Percentiles rank a stretch among this genome's conserved stretches.
Conservation (phyloP, 2,329 filamentous ascomycete genomes). For the Aspergillus clavatus region DNA sequence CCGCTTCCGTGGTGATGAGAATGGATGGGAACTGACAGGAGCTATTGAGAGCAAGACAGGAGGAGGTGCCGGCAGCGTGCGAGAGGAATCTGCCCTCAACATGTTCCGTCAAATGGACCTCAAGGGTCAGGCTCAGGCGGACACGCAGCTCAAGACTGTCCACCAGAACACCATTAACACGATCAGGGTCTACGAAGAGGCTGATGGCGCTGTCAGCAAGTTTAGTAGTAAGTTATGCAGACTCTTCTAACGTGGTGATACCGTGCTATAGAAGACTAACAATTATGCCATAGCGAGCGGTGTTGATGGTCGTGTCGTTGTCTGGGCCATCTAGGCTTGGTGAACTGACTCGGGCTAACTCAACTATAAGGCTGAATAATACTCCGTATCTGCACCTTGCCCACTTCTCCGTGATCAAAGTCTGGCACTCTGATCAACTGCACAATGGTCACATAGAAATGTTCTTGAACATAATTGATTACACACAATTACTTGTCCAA, state of each 20-base stretch:
- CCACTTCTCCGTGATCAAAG: no score
- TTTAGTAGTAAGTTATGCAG: conserved; percentile 69
- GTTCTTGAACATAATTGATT: neutral
- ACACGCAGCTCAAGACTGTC: conserved; percentile 89
- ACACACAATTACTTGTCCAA: no score
- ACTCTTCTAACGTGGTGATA: neutral
- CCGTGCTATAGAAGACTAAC: conserved; percentile 13
- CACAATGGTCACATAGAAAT: neutral
- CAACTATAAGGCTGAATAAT: neutral
- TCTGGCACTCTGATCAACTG: neutral
- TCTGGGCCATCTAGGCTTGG: conserved; percentile 60
- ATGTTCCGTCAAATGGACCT: conserved; percentile 99
- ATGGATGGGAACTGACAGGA: conserved; percentile 78
- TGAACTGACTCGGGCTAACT: neutral
- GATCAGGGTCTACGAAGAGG: conserved; percentile 68
- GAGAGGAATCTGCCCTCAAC: conserved; percentile 90
- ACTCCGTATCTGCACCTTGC: no score
- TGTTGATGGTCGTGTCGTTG: conserved; percentile 75
- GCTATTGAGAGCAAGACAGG: conserved; percentile 71
- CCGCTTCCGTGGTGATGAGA: conserved; percentile 72
- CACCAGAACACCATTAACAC: conserved; percentile 96
- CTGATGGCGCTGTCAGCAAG: conserved; percentile 62
- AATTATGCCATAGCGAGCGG: conserved; percentile 59
- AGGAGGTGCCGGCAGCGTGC: conserved; percentile 53
- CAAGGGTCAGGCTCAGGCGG: conserved; percentile 85